Conservation (phyloP, 441 rosid species). For the Hura crepitans region DNA sequence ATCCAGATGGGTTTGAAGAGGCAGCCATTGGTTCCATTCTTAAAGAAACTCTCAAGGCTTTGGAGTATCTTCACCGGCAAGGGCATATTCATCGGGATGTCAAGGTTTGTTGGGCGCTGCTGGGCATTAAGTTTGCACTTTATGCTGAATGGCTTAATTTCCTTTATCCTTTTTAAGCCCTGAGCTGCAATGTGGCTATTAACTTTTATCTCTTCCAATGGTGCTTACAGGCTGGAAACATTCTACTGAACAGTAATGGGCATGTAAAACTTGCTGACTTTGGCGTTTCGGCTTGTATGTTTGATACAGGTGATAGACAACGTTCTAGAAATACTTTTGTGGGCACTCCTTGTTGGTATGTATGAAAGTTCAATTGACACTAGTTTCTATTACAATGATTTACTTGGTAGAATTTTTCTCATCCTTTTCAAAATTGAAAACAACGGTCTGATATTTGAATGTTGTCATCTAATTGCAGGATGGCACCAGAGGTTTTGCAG, state of each 20-base stretch:
- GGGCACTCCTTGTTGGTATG: slow-evolving; percentile 98
- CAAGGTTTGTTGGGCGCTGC: slow-evolving; percentile 64
- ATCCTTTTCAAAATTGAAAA: background rate
- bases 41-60: slow-evolving; percentile 91
- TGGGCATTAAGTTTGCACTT: slow-evolving; percentile 17
- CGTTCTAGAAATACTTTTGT: slow-evolving; percentile 92
- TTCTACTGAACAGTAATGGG: slow-evolving; percentile 69
- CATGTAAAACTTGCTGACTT: slow-evolving; percentile 89
- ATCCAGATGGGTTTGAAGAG: slow-evolving; percentile 89
- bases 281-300: slow-evolving; percentile 97
- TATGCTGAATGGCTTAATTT: background rate
- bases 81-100: slow-evolving; percentile 98
- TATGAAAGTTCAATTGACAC: too few species aligned
- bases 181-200: slow-evolving; percentile 1
- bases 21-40: slow-evolving; percentile 77
- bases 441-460: slow-evolving; percentile 7
- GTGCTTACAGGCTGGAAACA: slow-evolving; percentile 77
- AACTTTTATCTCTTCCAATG: slow-evolving; percentile 22
- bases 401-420: background rate
- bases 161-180: slow-evolving; percentile 20
- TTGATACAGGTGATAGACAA: slow-evolving; percentile 91
- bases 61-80: slow-evolving; percentile 86
- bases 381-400: too few species aligned
- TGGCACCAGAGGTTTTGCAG: slow-evolving; percentile 99
- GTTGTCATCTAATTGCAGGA: slow-evolving; percentile 53